Conservation (phyloP, 441 rosid species). For the Arabidopsis lyrata region DNA sequence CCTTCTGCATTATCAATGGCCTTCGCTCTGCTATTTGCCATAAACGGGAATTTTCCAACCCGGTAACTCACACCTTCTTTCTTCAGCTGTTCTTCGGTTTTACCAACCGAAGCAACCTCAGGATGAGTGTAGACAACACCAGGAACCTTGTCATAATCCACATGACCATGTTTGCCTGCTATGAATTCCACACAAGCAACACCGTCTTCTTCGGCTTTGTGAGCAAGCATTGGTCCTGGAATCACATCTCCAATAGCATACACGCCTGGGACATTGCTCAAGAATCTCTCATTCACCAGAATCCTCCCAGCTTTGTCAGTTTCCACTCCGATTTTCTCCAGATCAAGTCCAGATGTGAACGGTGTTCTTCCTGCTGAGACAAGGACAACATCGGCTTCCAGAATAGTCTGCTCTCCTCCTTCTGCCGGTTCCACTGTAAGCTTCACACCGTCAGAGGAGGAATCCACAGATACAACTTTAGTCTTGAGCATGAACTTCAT, state of each 20-base stretch:
- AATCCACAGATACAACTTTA: slow-evolving; percentile 87
- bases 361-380: slow-evolving; percentile 95
- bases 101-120: slow-evolving; percentile 94
- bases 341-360: slow-evolving; percentile 84
- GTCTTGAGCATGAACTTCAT: slow-evolving; percentile 98
- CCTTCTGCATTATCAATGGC: slow-evolving; percentile 97
- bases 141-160: slow-evolving; percentile 95
- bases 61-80: slow-evolving; percentile 67
- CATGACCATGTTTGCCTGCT: slow-evolving; percentile 95
- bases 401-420: slow-evolving; percentile 82
- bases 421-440: slow-evolving; percentile 85
- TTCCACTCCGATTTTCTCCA: slow-evolving; percentile 88
- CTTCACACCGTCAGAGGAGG: slow-evolving; percentile 68
- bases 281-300: slow-evolving; percentile 79
- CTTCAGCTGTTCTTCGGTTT: slow-evolving; percentile 94
- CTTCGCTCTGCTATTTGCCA: slow-evolving; percentile 97
- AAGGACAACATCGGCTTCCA: slow-evolving; percentile 96
- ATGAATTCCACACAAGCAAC: slow-evolving; percentile 96
- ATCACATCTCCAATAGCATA: slow-evolving; percentile 95
- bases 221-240: slow-evolving; percentile 99
- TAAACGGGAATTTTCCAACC: slow-evolving; percentile 93
- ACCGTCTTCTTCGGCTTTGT: slow-evolving; percentile 99
- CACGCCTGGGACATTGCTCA: slow-evolving; percentile 83
- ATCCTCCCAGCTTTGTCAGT: slow-evolving; percentile 86
- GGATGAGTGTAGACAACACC: slow-evolving; percentile 98